Evolutionary conservation across 306 rosid species (phyloP).

Genomic region (Alnus glutinosa): DNA sequence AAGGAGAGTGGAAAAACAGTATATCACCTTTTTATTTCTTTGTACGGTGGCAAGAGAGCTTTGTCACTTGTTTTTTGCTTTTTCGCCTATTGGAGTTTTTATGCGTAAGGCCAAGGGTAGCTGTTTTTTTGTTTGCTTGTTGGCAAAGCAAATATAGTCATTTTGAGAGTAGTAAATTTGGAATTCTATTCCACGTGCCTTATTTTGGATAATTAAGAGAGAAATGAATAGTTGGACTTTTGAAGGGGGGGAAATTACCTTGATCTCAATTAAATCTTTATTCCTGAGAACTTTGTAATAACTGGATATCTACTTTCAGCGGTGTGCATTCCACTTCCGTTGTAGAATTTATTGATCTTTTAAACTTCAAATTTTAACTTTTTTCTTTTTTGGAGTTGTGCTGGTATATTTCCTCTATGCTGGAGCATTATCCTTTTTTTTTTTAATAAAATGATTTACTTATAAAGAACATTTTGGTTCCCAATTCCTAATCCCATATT

Average conservation of each 20-base stretch:
- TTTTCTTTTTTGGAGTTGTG: neutral
- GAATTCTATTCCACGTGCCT: neutral
- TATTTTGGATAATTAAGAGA: neutral
- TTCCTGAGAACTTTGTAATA: neutral
- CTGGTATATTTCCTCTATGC: neutral
- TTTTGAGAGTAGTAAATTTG: no score
- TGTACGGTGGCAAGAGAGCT: neutral
- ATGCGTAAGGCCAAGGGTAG: no score
- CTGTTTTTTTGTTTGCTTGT: no score
- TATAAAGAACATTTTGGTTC: neutral
- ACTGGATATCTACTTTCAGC: neutral
- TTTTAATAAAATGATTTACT: neutral
- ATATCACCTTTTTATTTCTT: neutral
- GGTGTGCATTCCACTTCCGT: neutral
- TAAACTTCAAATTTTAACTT: neutral
- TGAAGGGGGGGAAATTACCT: neutral
- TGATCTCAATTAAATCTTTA: neutral
- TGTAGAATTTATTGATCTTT: neutral
- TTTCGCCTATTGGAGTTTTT: no score
- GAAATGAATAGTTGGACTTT: neutral
- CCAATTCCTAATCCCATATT: neutral
- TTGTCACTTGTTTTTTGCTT: neutral
- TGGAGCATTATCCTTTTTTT: neutral
- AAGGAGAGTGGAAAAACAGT: neutral
- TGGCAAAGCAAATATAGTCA: no score